phyloP scores from a whole-genome alignment of 2,329 filamentous ascomycete species.

The Epichloe hybrida region DNA sequence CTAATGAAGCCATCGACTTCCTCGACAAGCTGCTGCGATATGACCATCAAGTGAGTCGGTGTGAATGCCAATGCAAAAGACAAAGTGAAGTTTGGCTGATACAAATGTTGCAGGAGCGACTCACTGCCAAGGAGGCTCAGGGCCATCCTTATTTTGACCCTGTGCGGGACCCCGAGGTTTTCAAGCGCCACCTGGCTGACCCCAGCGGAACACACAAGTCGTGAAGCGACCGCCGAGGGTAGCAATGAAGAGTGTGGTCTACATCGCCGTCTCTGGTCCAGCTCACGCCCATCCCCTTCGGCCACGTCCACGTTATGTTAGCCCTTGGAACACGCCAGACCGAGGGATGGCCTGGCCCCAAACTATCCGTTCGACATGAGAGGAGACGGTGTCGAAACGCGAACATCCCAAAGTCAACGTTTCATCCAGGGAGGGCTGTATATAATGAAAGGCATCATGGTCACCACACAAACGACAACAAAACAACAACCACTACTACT shows the following conservation, averaged over 20 bases:
- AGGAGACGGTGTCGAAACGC: too few relatives aligned
- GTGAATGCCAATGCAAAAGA: conserved; percentile 10
- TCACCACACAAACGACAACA: too few relatives aligned
- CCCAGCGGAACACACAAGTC: conserved; percentile 27
- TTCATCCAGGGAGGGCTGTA: too few relatives aligned
- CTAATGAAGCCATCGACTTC: conserved; percentile 94
- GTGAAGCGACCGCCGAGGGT: conserved; percentile 3
- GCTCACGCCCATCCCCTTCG: neutral
- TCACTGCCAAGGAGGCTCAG: conserved; percentile 96
- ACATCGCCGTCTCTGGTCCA: neutral
- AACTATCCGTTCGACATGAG: too few relatives aligned
- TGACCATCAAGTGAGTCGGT: conserved; percentile 68
- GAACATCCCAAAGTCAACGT: too few relatives aligned
- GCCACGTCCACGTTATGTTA: neutral
- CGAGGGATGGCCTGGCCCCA: too few relatives aligned
- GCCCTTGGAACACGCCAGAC: too few relatives aligned
- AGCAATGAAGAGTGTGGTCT: conserved; percentile 2
- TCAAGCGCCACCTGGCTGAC: conserved; percentile 38
- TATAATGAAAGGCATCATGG: too few relatives aligned
- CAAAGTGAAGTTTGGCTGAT: conserved; percentile 11
- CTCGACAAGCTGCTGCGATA: conserved; percentile 93
- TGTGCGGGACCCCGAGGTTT: conserved; percentile 61
- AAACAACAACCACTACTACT: too few relatives aligned
- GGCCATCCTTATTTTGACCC: conserved; percentile 89
- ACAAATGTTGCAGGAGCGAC: conserved; percentile 55